Evolutionary conservation across 805 yeast species (phyloP).

Genomic region (Diddensiella caesifluorescens): DNA sequence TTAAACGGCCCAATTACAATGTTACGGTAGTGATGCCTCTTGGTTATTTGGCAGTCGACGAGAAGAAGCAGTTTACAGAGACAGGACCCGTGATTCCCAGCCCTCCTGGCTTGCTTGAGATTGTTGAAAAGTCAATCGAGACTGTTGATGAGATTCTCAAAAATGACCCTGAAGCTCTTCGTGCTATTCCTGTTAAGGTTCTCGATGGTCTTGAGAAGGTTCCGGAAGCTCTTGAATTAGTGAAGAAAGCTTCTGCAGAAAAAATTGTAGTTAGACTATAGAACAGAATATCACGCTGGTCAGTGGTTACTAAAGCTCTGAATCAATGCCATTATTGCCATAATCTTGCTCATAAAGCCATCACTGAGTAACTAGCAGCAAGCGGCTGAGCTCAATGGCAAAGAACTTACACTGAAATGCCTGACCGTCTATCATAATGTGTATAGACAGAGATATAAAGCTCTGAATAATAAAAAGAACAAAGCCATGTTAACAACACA

Average conservation of each 20-base stretch:
- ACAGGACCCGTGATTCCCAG: constrained; percentile 1
- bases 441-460: too few species aligned
- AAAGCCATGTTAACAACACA: too few species aligned
- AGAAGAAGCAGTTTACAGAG: constrained; percentile 13
- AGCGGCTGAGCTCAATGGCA: too few species aligned
- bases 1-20: neutral
- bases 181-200: constrained; percentile 16
- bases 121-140: constrained; percentile 4
- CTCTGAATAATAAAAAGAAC: too few species aligned
- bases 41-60: constrained; percentile 16
- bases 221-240: constrained; percentile 15
- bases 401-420: too few species aligned
- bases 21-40: constrained; percentile 5
- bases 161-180: constrained; percentile 4
- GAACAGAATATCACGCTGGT: too few species aligned
- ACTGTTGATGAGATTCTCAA: constrained; percentile 3
- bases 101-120: constrained; percentile 16
- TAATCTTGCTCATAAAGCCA: too few species aligned
- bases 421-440: too few species aligned
- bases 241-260: constrained; percentile 14
- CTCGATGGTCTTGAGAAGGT: constrained; percentile 14
- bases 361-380: too few species aligned
- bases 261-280: constrained; percentile 18
- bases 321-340: too few species aligned
- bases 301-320: too few species aligned